A percentile compares a stretch with the other conserved stretches of the same genome.
These are phyloP conservation scores for Cudoniella acicularis DNA, from an alignment of 495 filamentous ascomycete species.

Conservation along the genomic window DNA sequence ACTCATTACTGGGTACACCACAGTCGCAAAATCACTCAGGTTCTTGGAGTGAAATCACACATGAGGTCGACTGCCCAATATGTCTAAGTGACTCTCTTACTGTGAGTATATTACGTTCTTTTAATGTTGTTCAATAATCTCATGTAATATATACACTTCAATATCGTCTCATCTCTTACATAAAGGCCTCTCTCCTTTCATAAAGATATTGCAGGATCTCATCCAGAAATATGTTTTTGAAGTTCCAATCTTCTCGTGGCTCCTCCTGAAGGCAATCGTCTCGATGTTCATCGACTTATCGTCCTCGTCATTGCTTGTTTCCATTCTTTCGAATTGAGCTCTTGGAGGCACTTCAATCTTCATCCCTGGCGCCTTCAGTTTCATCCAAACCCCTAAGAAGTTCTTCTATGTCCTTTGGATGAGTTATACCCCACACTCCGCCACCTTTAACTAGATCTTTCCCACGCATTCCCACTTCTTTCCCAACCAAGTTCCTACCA, in stretches of 20 bases:
- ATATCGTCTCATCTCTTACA: not conserved
- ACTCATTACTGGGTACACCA: too few relatives aligned
- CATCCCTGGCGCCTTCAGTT: conserved; percentile 50
- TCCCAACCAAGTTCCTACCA: conserved; percentile 88
- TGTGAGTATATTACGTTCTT: not conserved
- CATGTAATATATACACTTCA: not conserved
- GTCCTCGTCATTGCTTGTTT: too few relatives aligned
- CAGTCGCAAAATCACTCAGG: too few relatives aligned
- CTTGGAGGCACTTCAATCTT: conserved; percentile 11
- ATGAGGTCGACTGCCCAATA: too few relatives aligned
- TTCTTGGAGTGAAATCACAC: too few relatives aligned
- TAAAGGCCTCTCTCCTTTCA: not conserved
- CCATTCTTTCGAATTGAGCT: too few relatives aligned
- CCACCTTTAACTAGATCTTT: conserved; percentile 78
- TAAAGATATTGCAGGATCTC: not conserved
- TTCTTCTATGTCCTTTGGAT: conserved; percentile 77
- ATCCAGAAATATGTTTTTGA: too few relatives aligned
- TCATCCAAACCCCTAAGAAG: conserved; percentile 68
- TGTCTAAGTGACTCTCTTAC: not conserved
- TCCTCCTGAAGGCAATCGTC: not conserved
- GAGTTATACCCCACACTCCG: conserved; percentile 88
- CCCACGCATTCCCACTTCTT: conserved; percentile 84
- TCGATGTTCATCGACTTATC: too few relatives aligned
- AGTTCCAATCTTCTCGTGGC: not conserved
- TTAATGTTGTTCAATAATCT: not conserved